These are phyloP conservation scores for Chrysoporthe austroafricana DNA, from an alignment of 2,329 filamentous ascomycete species.

Conservation along the genomic window DNA sequence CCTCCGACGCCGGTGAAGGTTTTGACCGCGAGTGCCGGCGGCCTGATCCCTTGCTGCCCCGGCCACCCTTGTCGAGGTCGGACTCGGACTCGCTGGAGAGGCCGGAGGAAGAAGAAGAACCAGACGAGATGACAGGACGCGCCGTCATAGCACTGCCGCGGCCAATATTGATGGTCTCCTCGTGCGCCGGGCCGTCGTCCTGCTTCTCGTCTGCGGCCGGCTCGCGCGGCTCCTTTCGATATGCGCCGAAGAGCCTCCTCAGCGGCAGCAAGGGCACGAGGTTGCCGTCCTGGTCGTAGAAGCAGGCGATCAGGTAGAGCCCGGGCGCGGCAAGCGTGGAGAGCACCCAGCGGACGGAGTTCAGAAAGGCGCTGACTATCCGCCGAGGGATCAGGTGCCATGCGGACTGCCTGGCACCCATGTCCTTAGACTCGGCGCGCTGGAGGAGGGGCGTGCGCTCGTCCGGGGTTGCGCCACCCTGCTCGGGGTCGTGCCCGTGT, in stretches of 20 bases:
- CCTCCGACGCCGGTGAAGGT: slow-evolving; percentile 62
- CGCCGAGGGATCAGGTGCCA: slow-evolving; percentile 68
- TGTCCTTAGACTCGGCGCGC: slow-evolving; percentile 38
- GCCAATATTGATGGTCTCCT: slow-evolving; percentile 29
- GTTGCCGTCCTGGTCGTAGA: slow-evolving; percentile 78
- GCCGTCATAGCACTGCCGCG: slow-evolving; percentile 30
- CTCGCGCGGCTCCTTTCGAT: slow-evolving; percentile 50
- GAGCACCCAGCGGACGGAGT: slow-evolving; percentile 77
- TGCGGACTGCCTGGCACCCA: slow-evolving; percentile 44
- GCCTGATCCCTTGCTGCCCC: slow-evolving; percentile 36
- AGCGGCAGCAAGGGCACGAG: slow-evolving; percentile 81
- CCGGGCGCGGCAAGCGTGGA: slow-evolving; percentile 79
- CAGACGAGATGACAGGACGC: slow-evolving; percentile 43
- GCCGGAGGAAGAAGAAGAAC: slow-evolving; percentile 65
- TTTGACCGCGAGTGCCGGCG: slow-evolving; percentile 65
- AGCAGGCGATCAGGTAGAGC: slow-evolving; percentile 79
- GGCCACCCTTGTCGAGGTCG: slow-evolving; percentile 48
- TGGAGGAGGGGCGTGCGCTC: slow-evolving; percentile 74
- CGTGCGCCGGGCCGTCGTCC: slow-evolving; percentile 28
- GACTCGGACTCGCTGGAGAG: slow-evolving; percentile 74
- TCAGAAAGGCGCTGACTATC: slow-evolving; percentile 72
- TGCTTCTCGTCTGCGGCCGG: slow-evolving; percentile 49
- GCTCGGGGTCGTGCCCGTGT: slow-evolving; percentile 29
- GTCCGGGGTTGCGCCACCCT: slow-evolving; percentile 42
- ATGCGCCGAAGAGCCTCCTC: slow-evolving; percentile 62